Evolutionary conservation across 352 stramenopile species (phyloP), one percentile per base, ranked within the genome.

Genomic region (Phytophthora sojae): DNA sequence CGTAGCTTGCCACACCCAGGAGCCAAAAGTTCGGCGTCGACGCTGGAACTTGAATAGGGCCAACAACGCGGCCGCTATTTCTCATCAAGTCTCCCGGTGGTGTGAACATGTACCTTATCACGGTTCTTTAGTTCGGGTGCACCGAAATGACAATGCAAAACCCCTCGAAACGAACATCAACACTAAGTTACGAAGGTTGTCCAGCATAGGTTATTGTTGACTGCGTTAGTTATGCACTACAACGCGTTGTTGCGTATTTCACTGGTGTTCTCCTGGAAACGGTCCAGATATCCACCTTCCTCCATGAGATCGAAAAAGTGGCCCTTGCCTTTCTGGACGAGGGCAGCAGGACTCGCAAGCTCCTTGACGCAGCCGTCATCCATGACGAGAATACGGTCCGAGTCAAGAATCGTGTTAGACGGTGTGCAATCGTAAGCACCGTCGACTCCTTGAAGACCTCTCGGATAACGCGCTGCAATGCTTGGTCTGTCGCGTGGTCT

Each of bases 331-430:
- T 81, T 76, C 32, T 64, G 54, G 11, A 82, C 61, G 35, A 98
- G 74, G 9, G 86, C 75, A 6, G 62, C 17, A 0, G 96, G 92
- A 29, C 81, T 75, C n/a, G 86, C 95, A 66, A 91, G 93, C 70
- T 99, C 92, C 17, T 84, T 92, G n/a, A 92, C 78, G 8, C 52
- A 7, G 86, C 35, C 82, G 69, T 78, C 98, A 88, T 78, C 91
- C 94, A 81, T 88, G 8, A 94, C 82, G 26, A 82, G 35, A 30
- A 82, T 76, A 9, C 67, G 57, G 37, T 84, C 67, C n/a, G 77
- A 77, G 73, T 99, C 95, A 73, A 99, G 92, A 32, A 99, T 96
- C 6, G 97, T 99, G 64, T 99, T n/a, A 99, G 69, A 0, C 98
- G 89, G 80, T 99, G 97, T 19, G 98, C 98, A 56, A 99, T 99